Percentiles rank a stretch among this genome's conserved stretches.
These are phyloP conservation scores for Arabidopsis suecica DNA, from an alignment of 345 rosid species.

Conservation along the genomic window DNA sequence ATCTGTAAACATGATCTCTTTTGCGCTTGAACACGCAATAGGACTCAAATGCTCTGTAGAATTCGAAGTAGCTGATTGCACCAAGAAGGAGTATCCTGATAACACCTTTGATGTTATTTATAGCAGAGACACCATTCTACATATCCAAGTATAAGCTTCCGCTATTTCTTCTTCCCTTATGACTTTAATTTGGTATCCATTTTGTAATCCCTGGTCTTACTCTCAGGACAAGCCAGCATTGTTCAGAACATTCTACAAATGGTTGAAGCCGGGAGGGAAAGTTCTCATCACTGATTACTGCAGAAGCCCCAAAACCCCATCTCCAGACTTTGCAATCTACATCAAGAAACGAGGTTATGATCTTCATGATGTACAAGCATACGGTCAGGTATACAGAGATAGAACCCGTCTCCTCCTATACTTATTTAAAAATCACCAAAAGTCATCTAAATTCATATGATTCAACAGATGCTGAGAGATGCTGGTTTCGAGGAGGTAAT, in stretches of 20 bases:
- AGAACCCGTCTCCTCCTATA: background rate
- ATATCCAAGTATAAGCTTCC: constrained; percentile 69
- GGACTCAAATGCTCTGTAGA: constrained; percentile 87
- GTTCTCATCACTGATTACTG: constrained; percentile 96
- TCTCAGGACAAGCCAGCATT: constrained; percentile 90
- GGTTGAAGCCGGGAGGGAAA: constrained; percentile 96
- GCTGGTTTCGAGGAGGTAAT: constrained; percentile 81
- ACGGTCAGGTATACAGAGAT: constrained; percentile 69
- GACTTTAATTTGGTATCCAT: background rate
- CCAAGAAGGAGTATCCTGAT: constrained; percentile 80
- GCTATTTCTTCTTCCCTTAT: background rate
- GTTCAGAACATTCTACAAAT: constrained; percentile 83
- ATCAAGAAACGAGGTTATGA: constrained; percentile 93
- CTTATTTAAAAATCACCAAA: background rate
- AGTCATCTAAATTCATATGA: background rate
- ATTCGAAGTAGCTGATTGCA: constrained; percentile 98
- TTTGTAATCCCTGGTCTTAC: constrained; percentile 7
- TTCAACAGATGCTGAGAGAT: constrained; percentile 73
- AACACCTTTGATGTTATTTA: constrained; percentile 89
- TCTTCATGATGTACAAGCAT: constrained; percentile 79
- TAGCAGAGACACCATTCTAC: constrained; percentile 96
- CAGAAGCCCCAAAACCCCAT: constrained; percentile 69
- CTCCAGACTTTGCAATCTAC: constrained; percentile 68
- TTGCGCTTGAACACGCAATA: constrained; percentile 93
- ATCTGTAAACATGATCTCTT: constrained; percentile 89